Evolutionary conservation across 169 alveolate species (phyloP), one percentile per base, ranked within the genome.

Genomic region (Theileria orientalis): DNA sequence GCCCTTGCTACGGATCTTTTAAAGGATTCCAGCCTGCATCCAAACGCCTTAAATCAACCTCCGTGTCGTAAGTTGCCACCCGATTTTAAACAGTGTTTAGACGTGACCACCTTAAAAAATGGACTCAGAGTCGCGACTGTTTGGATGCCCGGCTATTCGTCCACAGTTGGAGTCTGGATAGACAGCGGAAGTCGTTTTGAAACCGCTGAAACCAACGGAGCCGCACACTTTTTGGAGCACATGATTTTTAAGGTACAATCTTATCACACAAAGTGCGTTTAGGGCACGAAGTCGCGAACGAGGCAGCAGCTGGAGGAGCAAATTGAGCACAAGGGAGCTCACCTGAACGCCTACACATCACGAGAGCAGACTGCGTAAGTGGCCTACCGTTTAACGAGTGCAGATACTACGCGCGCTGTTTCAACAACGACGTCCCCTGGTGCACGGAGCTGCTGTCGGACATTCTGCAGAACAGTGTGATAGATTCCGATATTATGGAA

Each of bases 221-320:
- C 95, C 11, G 99, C 99, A 1, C 99, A 97, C 79, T 97, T 96
- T 90, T 88, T 97, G 23, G 99, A 97, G 89, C 99, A 97, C 76
- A 84, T 97, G 90, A 95, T 94, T 41, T 97, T 97, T 87, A 97
- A 97, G 85, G 97, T 90, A 63, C n/a, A 19, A 21, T 5, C 0
- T 19, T 14, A 49, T 40, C 9, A 25, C 13, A 6, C 30, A 16
- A 37, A 27, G 29, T 37, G 37, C 9, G 21, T 30, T 47, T n/a
- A 92, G 96, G 99, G 99, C 25, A 95, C 99, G 3, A 84, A 84
- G 49, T 94, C 90, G 60, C 86, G 99, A 47, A 70, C 93, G 21
- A 88, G 98, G 76, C 70, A 79, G 11, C 93, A 95, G 72, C 84
- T 97, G 63, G 99, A 97, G 89, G 87, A 86, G 49, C 98, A 96